Conservation (phyloP, 169 alveolate species). For the Cryptosporidium sp. region DNA sequence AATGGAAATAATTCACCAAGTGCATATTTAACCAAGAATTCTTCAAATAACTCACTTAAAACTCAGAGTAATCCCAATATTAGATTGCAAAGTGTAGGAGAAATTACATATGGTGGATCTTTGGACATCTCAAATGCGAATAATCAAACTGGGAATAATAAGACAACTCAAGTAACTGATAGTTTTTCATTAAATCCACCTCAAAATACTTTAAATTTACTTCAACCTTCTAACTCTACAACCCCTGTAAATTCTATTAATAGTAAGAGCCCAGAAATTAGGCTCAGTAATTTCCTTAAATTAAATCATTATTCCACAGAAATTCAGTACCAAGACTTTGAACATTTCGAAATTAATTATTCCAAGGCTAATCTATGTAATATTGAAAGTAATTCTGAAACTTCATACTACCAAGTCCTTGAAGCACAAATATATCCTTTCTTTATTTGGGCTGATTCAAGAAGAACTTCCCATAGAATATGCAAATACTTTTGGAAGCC, state of each 20-base stretch:
- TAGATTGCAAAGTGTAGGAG: not conserved
- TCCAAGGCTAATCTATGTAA: not conserved
- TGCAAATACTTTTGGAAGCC: constrained; percentile 74
- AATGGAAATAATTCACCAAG: constrained; percentile 1
- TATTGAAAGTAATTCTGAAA: constrained; percentile 12
- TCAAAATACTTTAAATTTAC: not conserved
- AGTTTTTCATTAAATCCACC: not conserved
- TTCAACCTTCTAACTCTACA: not conserved
- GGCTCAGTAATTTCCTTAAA: constrained; percentile 8
- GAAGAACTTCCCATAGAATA: constrained; percentile 44
- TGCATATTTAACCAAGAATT: not conserved
- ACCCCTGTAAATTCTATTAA: not conserved
- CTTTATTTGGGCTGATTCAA: constrained; percentile 71
- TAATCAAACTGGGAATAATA: not conserved
- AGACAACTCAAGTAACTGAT: not conserved
- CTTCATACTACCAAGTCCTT: constrained; percentile 52
- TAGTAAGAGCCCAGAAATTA: constrained; percentile 3
- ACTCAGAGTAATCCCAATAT: not conserved
- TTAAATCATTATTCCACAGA: constrained; percentile 22
- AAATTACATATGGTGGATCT: not conserved
- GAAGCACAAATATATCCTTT: constrained; percentile 73
- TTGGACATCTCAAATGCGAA: not conserved
- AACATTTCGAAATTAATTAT: constrained; percentile 25
- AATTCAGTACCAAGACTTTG: constrained; percentile 11
- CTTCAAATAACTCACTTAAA: not conserved